Evolutionary conservation across 2,329 filamentous ascomycete species (phyloP), one percentile per base, ranked within the genome.

Genomic region (Cordyceps cicadae): DNA sequence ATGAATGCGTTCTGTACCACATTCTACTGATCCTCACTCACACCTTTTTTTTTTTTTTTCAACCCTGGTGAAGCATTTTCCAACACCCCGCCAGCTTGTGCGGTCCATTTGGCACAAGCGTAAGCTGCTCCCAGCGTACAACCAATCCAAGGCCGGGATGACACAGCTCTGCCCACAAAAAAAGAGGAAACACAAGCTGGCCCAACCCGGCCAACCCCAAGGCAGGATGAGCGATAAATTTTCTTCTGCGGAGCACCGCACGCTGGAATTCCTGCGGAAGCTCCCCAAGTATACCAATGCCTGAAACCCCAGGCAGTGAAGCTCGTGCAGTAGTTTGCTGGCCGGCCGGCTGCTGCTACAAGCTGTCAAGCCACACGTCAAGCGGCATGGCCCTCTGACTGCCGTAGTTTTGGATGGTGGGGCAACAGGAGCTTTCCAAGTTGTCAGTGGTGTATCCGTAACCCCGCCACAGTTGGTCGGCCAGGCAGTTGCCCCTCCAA

Each of bases 31-130:
- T n/a, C 21, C 24, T 26, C 43, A 19, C 41, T 15, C 46, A 48
- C n/a, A n/a, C 24, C n/a, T n/a, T n/a, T 4, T 49, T 53, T 29
- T 37, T n/a, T 21, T 43, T 59, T 59, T 59, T 49, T 14, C 41
- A n/a, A 24, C 34, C 17, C 45, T 45, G 37, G 39, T 29, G 26
- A 41, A 24, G 49, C 57, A 59, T 59, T 59, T 59, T 59, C 32
- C 24, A 46, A 26, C 26, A 59, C 57, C 57, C 57, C 57, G 50
- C 57, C 57, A 53, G 57, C 57, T 59, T 59, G 57, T 59, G 57
- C 41, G 57, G 57, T 32, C 32, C 57, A 34, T 24, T 45, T 45
- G 56, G 48, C 39, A 14, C 56, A 59, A 58, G 56, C 50, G 57
- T 59, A 53, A 48, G 57, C 57, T 26, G 41, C 48, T 59, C 57